Evolutionary conservation across 139 green algal genomes (phyloP).

Genomic region (Coccomyxa sp.): DNA sequence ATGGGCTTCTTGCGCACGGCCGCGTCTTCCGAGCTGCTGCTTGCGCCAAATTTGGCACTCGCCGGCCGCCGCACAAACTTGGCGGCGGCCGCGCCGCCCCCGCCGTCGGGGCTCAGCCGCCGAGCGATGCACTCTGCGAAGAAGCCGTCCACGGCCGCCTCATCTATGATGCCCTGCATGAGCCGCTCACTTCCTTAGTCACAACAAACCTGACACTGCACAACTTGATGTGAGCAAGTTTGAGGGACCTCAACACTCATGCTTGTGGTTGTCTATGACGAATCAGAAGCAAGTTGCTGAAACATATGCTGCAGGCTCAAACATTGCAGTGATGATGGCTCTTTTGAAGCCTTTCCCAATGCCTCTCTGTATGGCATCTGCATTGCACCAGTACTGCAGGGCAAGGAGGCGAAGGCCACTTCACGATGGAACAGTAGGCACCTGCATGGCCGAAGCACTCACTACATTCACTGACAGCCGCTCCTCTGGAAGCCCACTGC

Average conservation of each 20-base stretch:
- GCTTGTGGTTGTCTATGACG: neutral
- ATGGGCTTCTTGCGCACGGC: neutral
- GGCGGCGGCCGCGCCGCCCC: no score
- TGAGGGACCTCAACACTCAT: neutral
- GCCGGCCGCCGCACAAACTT: neutral
- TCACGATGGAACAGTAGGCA: neutral
- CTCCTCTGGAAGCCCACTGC: neutral
- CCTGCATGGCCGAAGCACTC: neutral
- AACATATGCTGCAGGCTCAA: neutral
- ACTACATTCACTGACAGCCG: neutral
- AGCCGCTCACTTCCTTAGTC: neutral
- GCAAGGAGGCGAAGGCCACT: no score
- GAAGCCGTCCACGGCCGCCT: neutral
- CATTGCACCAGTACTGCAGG: neutral
- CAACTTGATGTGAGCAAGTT: neutral
- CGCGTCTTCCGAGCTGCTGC: no score
- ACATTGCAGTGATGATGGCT: no score
- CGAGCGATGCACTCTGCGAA: neutral
- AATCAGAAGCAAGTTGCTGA: neutral
- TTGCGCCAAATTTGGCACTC: neutral
- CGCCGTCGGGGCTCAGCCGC: neutral
- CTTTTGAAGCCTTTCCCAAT: no score
- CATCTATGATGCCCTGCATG: neutral
- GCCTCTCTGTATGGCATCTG: no score
- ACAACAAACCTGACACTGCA: neutral